phyloP scores from a whole-genome alignment of 306 rosid species.

The Adenanthera pavonina region DNA sequence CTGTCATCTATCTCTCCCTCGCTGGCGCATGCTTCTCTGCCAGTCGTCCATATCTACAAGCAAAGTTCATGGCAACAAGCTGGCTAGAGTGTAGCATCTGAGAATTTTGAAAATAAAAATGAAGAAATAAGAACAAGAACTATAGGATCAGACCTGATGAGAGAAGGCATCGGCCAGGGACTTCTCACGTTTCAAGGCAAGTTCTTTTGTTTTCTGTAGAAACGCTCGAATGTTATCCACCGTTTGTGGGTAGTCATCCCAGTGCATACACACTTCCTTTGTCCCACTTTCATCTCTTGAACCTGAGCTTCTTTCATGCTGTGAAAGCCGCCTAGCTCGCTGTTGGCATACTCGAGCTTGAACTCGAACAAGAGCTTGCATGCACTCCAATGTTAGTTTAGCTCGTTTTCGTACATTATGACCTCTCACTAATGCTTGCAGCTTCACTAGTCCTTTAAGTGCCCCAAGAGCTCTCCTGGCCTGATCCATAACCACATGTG shows the following conservation, averaged over 20 bases:
- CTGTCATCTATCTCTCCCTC: slow-evolving; percentile 46
- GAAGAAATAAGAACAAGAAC: background rate
- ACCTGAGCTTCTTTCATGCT: slow-evolving; percentile 41
- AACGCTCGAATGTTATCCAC: slow-evolving; percentile 44
- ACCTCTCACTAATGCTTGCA: slow-evolving; percentile 67
- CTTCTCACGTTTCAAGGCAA: slow-evolving; percentile 47
- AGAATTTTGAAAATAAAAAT: background rate
- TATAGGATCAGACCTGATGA: slow-evolving; percentile 45
- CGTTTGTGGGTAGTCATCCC: slow-evolving; percentile 48
- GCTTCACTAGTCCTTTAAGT: slow-evolving; percentile 59
- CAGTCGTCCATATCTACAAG: slow-evolving; percentile 32
- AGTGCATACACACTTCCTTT: slow-evolving; percentile 37
- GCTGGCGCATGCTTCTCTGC: slow-evolving; percentile 29
- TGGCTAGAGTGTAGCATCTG: background rate
- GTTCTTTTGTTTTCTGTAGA: slow-evolving; percentile 44
- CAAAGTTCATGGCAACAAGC: background rate
- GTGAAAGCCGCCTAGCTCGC: slow-evolving; percentile 47
- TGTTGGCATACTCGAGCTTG: slow-evolving; percentile 52
- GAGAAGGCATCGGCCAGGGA: slow-evolving; percentile 58
- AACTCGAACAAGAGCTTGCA: slow-evolving; percentile 63
- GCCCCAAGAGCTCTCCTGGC: slow-evolving; percentile 70
- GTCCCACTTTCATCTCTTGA: slow-evolving; percentile 47
- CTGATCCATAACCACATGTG: slow-evolving; percentile 32
- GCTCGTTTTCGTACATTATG: slow-evolving; percentile 61
- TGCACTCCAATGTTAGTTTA: slow-evolving; percentile 54